Conservation (phyloP, 2,329 filamentous ascomycete genomes). For the Exserohilum turcica region DNA sequence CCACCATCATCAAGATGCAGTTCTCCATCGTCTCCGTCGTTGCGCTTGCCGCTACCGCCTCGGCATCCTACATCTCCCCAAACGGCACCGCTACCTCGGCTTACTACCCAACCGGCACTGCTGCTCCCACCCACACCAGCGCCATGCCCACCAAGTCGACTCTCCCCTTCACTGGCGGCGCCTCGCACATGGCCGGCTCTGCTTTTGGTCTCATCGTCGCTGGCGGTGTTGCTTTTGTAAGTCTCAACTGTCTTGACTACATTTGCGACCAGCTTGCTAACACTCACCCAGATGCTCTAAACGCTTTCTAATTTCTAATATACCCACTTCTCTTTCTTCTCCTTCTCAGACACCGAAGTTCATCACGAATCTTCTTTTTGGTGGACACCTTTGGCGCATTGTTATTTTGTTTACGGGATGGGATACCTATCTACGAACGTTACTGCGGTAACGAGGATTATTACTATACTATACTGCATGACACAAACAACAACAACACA, state of each 20-base stretch:
- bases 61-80: constrained; percentile 29
- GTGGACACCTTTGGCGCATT: constrained; percentile 10
- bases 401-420: too few species aligned
- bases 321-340: too few species aligned
- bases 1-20: constrained; percentile 44
- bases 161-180: constrained; percentile 37
- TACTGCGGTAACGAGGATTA: neutral
- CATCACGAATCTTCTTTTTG: constrained; percentile 4
- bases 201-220: constrained; percentile 36
- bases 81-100: constrained; percentile 32
- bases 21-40: constrained; percentile 37
- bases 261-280: constrained; percentile 6
- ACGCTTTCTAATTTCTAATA: neutral
- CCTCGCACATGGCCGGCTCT: constrained; percentile 30
- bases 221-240: constrained; percentile 42
- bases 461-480: neutral
- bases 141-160: constrained; percentile 20
- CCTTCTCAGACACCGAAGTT: neutral
- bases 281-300: constrained; percentile 15
- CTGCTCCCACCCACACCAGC: constrained; percentile 20
- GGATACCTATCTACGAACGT: constrained; percentile 2
- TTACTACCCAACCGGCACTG: constrained; percentile 36
- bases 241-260: neutral
- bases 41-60: constrained; percentile 34
- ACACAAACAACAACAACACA: neutral